Evolutionary conservation across 2,329 filamentous ascomycete genomes (phyloP).

Genomic region (Cercospora zeina): DNA sequence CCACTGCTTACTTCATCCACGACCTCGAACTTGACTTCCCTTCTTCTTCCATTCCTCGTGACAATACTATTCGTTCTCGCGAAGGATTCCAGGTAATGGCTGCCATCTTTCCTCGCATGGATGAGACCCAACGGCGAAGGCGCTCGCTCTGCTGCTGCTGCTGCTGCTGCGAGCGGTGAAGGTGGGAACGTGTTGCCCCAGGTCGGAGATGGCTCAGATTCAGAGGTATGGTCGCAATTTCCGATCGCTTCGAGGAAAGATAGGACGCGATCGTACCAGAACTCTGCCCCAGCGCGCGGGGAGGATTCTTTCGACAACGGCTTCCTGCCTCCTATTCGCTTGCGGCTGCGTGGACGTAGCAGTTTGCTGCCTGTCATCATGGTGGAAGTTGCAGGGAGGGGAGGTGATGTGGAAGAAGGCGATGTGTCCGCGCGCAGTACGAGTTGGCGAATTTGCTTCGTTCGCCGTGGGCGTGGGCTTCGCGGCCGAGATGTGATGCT

Average conservation of each 20-base stretch:
- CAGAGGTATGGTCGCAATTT: neutral
- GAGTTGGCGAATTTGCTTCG: neutral
- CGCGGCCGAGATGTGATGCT: neutral
- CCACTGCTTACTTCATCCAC: neutral
- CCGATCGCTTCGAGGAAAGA: conserved; percentile 6
- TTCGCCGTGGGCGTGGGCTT: neutral
- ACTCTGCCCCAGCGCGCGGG: neutral
- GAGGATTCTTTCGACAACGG: neutral
- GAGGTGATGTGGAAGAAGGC: neutral
- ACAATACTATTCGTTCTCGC: neutral
- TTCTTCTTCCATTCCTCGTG: neutral
- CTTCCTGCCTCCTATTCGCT: neutral
- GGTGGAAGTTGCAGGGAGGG: neutral
- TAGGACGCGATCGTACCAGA: conserved; percentile 1
- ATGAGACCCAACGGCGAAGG: neutral
- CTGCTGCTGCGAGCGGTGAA: neutral
- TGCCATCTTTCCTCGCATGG: neutral
- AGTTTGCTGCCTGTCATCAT: neutral
- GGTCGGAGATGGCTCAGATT: neutral
- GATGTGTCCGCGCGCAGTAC: neutral
- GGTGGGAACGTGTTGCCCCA: neutral
- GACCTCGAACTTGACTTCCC: neutral
- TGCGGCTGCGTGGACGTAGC: neutral
- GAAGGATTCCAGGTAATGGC: neutral
- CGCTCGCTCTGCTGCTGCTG: neutral